Evolutionary conservation across 345 rosid genomes (phyloP).

Genomic region (Citrus australasica): DNA sequence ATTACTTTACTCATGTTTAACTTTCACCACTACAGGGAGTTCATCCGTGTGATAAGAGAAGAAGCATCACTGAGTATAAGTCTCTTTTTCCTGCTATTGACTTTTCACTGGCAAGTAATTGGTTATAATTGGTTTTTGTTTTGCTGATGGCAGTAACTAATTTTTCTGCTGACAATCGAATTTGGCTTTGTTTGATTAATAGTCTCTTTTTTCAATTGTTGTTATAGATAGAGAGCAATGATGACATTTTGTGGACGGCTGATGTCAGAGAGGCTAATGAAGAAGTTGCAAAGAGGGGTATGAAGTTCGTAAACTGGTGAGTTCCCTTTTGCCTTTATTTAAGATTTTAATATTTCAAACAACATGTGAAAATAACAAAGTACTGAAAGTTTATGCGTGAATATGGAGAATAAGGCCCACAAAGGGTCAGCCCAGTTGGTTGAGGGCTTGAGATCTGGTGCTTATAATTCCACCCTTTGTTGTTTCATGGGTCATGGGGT

Average conservation of each 20-base stretch:
- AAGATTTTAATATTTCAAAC: neutral
- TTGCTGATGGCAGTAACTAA: neutral
- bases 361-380: neutral
- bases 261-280: conserved; percentile 55
- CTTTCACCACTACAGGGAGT: conserved; percentile 50
- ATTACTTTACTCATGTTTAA: neutral
- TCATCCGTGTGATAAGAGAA: conserved; percentile 84
- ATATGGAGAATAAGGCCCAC: neutral
- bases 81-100: conserved; percentile 72
- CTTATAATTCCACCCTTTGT: too few relatives aligned
- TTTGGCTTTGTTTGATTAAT: neutral
- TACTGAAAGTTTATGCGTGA: neutral
- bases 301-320: conserved; percentile 67
- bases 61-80: conserved; percentile 50
- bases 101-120: conserved; percentile 66
- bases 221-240: conserved; percentile 52
- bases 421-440: too few relatives aligned
- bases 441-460: too few relatives aligned
- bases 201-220: neutral
- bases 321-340: neutral
- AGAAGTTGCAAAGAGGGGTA: conserved; percentile 67
- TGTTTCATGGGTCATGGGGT: too few relatives aligned
- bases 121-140: neutral
- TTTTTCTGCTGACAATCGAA: neutral
- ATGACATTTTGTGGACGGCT: conserved; percentile 54